phyloP scores from a whole-genome alignment of 192 early-diverging fungal species.

The Entomortierella chlamydospora region DNA sequence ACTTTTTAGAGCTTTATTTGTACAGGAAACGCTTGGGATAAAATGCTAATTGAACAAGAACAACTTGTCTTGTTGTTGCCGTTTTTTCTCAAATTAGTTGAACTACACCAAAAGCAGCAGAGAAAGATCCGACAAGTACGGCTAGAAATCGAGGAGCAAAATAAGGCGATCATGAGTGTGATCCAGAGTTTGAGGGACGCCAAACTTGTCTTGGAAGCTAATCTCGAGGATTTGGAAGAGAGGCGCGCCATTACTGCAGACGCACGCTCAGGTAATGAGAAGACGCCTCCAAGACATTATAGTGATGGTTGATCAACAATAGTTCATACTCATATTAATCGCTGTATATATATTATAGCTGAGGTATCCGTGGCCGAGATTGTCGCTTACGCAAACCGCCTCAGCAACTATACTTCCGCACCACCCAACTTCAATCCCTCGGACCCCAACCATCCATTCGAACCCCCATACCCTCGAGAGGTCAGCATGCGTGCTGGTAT shows the following conservation, averaged over 20 bases:
- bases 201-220: constrained; percentile 45
- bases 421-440: constrained; percentile 62
- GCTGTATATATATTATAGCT: constrained; percentile 2
- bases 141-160: constrained; percentile 59
- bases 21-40: too few species aligned
- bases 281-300: background rate
- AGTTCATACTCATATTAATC: background rate
- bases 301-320: background rate
- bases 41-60: too few species aligned
- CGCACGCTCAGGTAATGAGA: constrained; percentile 27
- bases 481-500: constrained; percentile 63
- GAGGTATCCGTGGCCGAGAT: constrained; percentile 59
- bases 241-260: constrained; percentile 28
- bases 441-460: constrained; percentile 59
- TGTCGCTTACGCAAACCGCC: constrained; percentile 62
- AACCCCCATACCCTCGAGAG: constrained; percentile 67
- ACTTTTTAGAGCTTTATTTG: too few species aligned
- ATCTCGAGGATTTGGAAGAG: constrained; percentile 39
- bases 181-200: constrained; percentile 50
- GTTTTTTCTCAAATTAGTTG: constrained; percentile 42
- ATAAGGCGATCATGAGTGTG: constrained; percentile 52
- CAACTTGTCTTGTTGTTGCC: too few species aligned
- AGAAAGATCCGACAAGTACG: constrained; percentile 59
- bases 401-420: constrained; percentile 64
- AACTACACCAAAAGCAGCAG: constrained; percentile 61